Percentiles rank a stretch among this genome's conserved stretches.
Conservation (phyloP, 805 yeast genomes). For the Metschnikowia reukaufii region DNA sequence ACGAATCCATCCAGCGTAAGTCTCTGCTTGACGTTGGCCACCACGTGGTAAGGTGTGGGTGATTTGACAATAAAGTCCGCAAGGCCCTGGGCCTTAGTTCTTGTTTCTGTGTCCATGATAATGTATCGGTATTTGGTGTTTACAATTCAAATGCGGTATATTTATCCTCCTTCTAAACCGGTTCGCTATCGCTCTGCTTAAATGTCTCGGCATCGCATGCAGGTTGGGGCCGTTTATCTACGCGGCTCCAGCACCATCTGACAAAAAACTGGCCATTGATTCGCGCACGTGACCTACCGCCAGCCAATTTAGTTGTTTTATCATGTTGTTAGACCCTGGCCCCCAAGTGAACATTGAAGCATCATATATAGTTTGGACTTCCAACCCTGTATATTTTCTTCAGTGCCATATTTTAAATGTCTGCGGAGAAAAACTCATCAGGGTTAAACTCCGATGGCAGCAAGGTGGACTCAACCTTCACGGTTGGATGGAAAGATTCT, state of each 20-base stretch:
- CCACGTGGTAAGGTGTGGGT: constrained; percentile 96
- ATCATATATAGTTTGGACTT: too few species aligned
- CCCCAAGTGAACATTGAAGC: too few species aligned
- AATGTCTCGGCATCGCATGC: constrained; percentile 1
- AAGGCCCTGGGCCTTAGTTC: constrained; percentile 53
- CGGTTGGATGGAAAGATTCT: neutral
- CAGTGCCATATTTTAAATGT: constrained; percentile 1
- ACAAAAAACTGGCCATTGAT: neutral
- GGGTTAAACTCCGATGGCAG: constrained; percentile 10
- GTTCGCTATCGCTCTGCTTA: neutral
- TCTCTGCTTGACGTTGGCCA: constrained; percentile 57
- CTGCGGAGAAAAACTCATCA: constrained; percentile 11
- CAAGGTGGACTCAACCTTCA: neutral
- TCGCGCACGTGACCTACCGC: neutral
- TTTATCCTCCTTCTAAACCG: neutral
- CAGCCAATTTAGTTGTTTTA: too few species aligned
- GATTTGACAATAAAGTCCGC: constrained; percentile 76
- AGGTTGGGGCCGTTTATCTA: constrained; percentile 6
- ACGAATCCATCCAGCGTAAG: constrained; percentile 64
- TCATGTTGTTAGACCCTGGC: too few species aligned
- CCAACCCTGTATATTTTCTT: too few species aligned
- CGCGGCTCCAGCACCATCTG: constrained; percentile 5
- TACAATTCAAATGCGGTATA: neutral
- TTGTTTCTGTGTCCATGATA: constrained; percentile 17
- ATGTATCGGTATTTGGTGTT: neutral